phyloP scores from a whole-genome alignment of 1,284 basidiomycete genomes.

The Ceratorhiza oryzae-sativae region DNA sequence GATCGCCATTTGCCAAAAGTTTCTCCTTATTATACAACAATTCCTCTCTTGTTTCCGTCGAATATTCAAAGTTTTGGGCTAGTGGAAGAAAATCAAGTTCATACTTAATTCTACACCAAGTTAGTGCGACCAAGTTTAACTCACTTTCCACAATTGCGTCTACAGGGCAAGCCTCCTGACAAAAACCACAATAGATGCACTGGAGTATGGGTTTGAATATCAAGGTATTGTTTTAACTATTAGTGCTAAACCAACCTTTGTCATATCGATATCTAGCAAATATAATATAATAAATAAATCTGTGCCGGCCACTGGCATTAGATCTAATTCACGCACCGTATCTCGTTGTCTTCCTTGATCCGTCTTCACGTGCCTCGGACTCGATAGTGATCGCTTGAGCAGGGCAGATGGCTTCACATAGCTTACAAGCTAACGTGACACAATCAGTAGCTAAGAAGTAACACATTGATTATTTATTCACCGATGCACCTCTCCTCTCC shows the following conservation, averaged over 20 bases:
- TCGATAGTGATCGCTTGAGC: conserved; percentile 99
- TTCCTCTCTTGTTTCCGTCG: conserved; percentile 98
- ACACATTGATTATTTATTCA: conserved; percentile 51
- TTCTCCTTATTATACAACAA: conserved; percentile 99
- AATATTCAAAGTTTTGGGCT: conserved; percentile 97
- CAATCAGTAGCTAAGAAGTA: background rate
- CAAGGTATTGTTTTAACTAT: too few relatives aligned
- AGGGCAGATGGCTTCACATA: conserved; percentile 99
- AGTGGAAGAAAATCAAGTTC: conserved; percentile 31
- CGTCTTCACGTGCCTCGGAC: conserved; percentile 94
- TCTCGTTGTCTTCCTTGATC: conserved; percentile 95
- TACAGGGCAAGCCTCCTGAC: conserved; percentile 99
- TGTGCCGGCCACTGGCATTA: background rate
- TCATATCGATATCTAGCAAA: conserved; percentile 63
- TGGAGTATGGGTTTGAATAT: conserved; percentile 36
- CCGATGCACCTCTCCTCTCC: conserved; percentile 99
- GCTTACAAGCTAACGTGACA: conserved; percentile 82
- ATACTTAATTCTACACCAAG: too few relatives aligned
- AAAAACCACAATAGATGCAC: conserved; percentile 98
- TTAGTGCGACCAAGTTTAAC: too few relatives aligned
- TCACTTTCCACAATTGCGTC: conserved; percentile 99
- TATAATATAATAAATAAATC: conserved; percentile 13
- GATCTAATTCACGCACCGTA: conserved; percentile 65
- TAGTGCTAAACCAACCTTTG: conserved; percentile 51
- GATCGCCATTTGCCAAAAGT: conserved; percentile 93